Percentiles rank a stretch among this genome's conserved stretches.
These are phyloP conservation scores for Blastocystis sp. DNA, from an alignment of 352 stramenopile genomes.

Conservation along the genomic window DNA sequence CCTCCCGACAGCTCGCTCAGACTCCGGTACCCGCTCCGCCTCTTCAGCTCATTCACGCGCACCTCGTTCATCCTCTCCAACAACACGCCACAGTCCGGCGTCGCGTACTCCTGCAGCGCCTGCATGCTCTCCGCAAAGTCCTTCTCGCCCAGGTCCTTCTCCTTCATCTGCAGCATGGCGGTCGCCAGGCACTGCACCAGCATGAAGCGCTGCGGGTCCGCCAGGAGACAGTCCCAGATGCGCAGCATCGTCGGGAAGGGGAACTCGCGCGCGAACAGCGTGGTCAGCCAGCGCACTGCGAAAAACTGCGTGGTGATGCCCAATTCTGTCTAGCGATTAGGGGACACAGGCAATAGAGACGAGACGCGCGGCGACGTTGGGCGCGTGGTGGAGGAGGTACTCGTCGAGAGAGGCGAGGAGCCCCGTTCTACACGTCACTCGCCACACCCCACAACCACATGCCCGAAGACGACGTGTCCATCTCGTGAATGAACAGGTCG, in stretches of 20 bases:
- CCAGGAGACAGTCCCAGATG: slow-evolving; percentile 85
- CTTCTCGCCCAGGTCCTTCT: slow-evolving; percentile 78
- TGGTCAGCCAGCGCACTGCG: slow-evolving; percentile 85
- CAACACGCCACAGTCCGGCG: slow-evolving; percentile 73
- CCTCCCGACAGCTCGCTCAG: not conserved
- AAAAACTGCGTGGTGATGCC: slow-evolving; percentile 82
- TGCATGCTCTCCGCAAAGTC: slow-evolving; percentile 78
- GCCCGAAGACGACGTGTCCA: slow-evolving; percentile 72
- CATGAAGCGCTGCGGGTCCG: slow-evolving; percentile 81
- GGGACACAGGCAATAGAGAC: not conserved
- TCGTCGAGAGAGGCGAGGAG: not conserved
- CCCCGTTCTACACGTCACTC: slow-evolving; percentile 16
- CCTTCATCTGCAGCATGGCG: slow-evolving; percentile 82
- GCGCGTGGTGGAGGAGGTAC: not conserved
- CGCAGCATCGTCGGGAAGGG: slow-evolving; percentile 81
- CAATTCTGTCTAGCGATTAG: slow-evolving; percentile 62
- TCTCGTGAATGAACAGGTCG: slow-evolving; percentile 80
- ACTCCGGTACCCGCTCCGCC: not conserved
- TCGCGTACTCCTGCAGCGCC: slow-evolving; percentile 78
- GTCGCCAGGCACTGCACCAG: slow-evolving; percentile 82
- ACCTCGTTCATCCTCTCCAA: slow-evolving; percentile 74
- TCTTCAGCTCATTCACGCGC: slow-evolving; percentile 13
- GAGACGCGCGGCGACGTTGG: not conserved
- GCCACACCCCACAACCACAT: not conserved
- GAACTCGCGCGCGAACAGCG: slow-evolving; percentile 83